Evolutionary conservation across 495 filamentous ascomycete species (phyloP).

Genomic region (Ramalina intermedia): DNA sequence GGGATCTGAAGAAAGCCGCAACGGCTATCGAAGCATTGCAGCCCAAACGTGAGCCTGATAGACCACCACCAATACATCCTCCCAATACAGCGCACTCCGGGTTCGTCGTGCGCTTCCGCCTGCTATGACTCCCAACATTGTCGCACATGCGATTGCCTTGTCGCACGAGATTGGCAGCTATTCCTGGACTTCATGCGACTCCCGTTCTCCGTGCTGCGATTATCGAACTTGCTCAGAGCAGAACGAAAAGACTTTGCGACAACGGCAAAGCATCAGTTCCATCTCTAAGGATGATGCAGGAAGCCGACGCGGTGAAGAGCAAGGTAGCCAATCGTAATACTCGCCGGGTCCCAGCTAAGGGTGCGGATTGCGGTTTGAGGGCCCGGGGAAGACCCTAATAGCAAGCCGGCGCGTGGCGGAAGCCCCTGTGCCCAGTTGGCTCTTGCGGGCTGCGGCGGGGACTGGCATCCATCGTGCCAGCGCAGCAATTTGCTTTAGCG

Average conservation of each 20-base stretch:
- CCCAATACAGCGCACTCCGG: not conserved
- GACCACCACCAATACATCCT: not conserved
- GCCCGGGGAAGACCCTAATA: not conserved
- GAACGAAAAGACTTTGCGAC: not conserved
- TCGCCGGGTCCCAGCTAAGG: not conserved
- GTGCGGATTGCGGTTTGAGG: not conserved
- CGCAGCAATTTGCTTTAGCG: not conserved
- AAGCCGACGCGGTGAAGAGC: not conserved
- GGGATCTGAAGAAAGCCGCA: not conserved
- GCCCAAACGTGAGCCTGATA: constrained; percentile 2
- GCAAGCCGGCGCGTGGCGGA: not conserved
- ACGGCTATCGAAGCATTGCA: constrained; percentile 4
- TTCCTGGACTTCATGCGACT: not conserved
- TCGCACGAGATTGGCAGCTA: not conserved
- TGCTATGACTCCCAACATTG: not conserved
- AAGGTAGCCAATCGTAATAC: constrained; percentile 1
- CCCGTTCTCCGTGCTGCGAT: not conserved
- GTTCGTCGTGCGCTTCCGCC: not conserved
- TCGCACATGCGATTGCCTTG: not conserved
- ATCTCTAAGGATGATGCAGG: not conserved
- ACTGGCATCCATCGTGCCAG: not conserved
- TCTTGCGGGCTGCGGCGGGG: not conserved
- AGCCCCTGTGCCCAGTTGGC: not conserved
- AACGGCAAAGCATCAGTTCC: not conserved
- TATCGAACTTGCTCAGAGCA: not conserved